These are phyloP conservation scores for Nicotiana paniculata DNA, from an alignment of 257 asterid species.

Conservation along the genomic window DNA sequence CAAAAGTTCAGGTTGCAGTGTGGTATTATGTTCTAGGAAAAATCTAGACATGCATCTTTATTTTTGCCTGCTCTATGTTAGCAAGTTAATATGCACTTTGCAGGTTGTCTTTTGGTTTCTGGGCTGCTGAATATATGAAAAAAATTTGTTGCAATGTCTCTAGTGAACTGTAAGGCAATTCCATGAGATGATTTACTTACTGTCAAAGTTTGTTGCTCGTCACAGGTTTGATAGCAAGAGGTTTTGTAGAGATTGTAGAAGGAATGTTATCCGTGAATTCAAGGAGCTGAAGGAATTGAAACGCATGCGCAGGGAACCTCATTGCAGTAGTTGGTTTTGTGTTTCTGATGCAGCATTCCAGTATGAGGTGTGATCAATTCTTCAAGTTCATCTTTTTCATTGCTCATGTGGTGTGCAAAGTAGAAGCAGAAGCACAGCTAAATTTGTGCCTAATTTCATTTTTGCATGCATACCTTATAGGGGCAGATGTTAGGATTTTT, in stretches of 20 bases:
- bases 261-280: constrained; percentile 94
- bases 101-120: not conserved
- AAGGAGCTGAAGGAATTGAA: constrained; percentile 94
- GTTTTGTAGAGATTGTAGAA: constrained; percentile 97
- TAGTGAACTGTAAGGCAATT: not conserved
- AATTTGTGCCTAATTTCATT: not conserved
- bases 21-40: not conserved
- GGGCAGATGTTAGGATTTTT: not conserved
- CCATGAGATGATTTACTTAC: not conserved
- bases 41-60: not conserved
- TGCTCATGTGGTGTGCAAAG: not conserved
- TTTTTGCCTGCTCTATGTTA: not conserved
- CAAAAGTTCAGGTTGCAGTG: not conserved
- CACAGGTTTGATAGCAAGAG: constrained; percentile 96
- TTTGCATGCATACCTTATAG: not conserved
- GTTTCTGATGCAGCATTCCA: constrained; percentile 90
- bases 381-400: not conserved
- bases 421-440: not conserved
- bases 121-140: not conserved
- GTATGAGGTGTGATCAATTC: constrained; percentile 60
- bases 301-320: constrained; percentile 76
- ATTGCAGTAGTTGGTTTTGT: constrained; percentile 93
- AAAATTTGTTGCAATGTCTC: not conserved
- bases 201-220: constrained; percentile 8
- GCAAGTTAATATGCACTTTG: not conserved